These are phyloP conservation scores for Aureobasidium namibiae DNA, from an alignment of 2,329 filamentous ascomycete genomes.

Conservation along the genomic window DNA sequence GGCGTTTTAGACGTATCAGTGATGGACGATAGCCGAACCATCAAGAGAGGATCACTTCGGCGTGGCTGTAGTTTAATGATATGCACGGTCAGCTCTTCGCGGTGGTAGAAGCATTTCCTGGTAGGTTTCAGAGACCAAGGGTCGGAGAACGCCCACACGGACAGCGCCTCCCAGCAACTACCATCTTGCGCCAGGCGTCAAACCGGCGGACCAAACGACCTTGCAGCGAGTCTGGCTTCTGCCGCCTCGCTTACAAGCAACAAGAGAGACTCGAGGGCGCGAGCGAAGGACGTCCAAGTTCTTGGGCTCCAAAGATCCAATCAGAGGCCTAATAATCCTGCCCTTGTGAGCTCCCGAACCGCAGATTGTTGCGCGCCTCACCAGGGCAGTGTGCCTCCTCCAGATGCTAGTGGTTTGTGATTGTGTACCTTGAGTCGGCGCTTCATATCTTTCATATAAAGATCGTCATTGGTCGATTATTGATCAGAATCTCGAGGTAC, in stretches of 20 bases:
- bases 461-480: not conserved
- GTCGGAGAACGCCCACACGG: not conserved
- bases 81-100: constrained; percentile 9
- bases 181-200: constrained; percentile 9
- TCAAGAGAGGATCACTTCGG: constrained; percentile 11
- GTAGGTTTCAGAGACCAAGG: constrained; percentile 5
- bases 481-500: not conserved
- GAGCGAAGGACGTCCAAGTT: not conserved
- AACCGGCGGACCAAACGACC: not conserved
- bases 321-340: not conserved
- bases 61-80: constrained; percentile 10
- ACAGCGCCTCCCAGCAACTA: constrained; percentile 2
- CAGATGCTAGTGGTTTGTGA: not conserved
- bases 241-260: constrained; percentile 7
- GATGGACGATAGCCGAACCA: constrained; percentile 13
- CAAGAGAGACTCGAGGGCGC: not conserved
- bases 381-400: not conserved
- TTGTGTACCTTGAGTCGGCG: not conserved
- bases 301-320: constrained; percentile 4
- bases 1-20: constrained; percentile 13
- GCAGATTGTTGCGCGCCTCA: constrained; percentile 4
- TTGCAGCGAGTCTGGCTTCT: constrained; percentile 2
- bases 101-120: not conserved
- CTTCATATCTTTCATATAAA: not conserved
- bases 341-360: not conserved